Evolutionary conservation across 2,329 filamentous ascomycete genomes (phyloP).

Genomic region (Lachnellula subtilissima): DNA sequence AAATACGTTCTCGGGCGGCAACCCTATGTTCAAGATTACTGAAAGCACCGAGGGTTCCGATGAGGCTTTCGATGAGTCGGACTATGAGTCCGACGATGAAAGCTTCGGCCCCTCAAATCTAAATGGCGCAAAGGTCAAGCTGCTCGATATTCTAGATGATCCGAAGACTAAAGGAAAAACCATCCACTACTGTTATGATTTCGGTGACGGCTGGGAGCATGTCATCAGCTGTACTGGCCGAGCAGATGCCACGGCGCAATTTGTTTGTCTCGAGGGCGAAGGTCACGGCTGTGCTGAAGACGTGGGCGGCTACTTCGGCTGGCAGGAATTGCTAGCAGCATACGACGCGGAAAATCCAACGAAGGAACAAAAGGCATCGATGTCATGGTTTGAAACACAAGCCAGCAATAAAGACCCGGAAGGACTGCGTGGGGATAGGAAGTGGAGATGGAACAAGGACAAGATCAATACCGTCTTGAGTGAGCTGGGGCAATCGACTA

Average conservation of each 20-base stretch:
- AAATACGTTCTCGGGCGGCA: neutral
- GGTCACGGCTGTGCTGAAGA: constrained; percentile 33
- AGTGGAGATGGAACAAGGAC: constrained; percentile 20
- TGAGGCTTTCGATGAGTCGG: neutral
- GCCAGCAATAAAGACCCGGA: constrained; percentile 24
- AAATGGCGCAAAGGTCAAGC: neutral
- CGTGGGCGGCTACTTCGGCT: constrained; percentile 26
- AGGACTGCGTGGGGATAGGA: constrained; percentile 21
- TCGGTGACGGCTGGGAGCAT: constrained; percentile 28
- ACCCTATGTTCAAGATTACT: neutral
- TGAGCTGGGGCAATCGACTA: no score
- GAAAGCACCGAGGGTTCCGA: neutral
- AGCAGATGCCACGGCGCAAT: constrained; percentile 8
- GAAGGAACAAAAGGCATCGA: constrained; percentile 24
- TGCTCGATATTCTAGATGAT: neutral
- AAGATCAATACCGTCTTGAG: neutral
- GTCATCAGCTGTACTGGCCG: constrained; percentile 16
- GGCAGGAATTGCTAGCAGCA: constrained; percentile 30
- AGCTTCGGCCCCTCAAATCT: neutral
- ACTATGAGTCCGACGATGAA: neutral
- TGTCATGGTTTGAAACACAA: constrained; percentile 28
- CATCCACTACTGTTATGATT: constrained; percentile 27
- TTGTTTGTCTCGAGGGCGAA: constrained; percentile 26
- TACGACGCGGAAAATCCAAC: constrained; percentile 25
- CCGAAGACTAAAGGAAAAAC: neutral